A percentile compares a stretch with the other conserved stretches of the same genome.
Evolutionary conservation across 495 filamentous ascomycete genomes (phyloP).

Genomic region (Talaromyces borbonicus): DNA sequence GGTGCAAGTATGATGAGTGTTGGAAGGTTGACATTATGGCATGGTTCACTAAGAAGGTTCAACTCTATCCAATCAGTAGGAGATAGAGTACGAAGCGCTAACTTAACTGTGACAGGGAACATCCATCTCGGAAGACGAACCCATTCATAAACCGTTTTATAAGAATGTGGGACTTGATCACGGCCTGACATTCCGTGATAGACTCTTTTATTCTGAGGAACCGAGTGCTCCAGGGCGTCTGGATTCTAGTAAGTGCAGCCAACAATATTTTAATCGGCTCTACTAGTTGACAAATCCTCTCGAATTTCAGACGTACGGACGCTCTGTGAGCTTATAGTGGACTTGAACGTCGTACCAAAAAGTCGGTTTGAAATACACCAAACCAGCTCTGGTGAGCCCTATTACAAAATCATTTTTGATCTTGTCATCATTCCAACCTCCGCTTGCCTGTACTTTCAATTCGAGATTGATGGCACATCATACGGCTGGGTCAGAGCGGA

Average conservation of each 20-base stretch:
- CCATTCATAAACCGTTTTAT: neutral
- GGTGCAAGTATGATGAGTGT: slow-evolving; percentile 15
- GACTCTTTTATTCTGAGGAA: neutral
- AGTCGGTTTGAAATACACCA: slow-evolving; percentile 12
- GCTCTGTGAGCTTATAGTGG: slow-evolving; percentile 15
- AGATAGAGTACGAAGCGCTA: neutral
- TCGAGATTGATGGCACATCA: slow-evolving; percentile 18
- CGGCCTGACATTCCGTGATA: neutral
- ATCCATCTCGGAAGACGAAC: slow-evolving; percentile 5
- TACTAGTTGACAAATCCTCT: too few species aligned
- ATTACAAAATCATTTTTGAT: slow-evolving; percentile 11
- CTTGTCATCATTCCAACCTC: slow-evolving; percentile 19
- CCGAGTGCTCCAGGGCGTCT: neutral
- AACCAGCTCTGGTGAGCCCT: slow-evolving; percentile 16
- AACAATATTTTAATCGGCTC: too few species aligned
- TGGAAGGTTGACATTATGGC: slow-evolving; percentile 13
- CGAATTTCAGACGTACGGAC: slow-evolving; percentile 7
- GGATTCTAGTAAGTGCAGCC: neutral
- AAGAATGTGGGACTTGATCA: neutral
- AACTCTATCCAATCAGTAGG: neutral
- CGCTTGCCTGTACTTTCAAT: slow-evolving; percentile 17
- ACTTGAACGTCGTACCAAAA: slow-evolving; percentile 17
- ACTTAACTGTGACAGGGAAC: neutral
- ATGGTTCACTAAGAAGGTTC: slow-evolving; percentile 29
- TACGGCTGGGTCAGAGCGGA: slow-evolving; percentile 13